These are phyloP conservation scores for Neurospora sp. DNA, from an alignment of 495 filamentous ascomycete genomes.

Conservation along the genomic window DNA sequence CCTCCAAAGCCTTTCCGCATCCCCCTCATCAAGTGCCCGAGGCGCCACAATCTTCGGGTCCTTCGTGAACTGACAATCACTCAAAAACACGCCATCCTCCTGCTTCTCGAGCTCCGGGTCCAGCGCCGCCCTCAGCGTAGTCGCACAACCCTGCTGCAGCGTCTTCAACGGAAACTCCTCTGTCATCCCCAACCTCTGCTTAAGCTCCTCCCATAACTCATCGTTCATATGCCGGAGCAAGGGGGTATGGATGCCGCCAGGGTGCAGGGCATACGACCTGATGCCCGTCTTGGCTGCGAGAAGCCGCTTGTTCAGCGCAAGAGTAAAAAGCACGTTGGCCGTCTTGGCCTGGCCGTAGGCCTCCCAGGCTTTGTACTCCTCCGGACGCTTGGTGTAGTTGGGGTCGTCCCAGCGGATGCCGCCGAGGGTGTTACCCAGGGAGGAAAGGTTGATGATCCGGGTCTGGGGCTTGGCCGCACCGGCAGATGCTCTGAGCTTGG, in stretches of 20 bases:
- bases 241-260: conserved; percentile 32
- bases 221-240: conserved; percentile 15
- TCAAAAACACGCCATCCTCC: conserved; percentile 30
- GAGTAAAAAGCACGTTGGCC: conserved; percentile 48
- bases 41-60: conserved; percentile 21
- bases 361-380: conserved; percentile 30
- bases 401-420: conserved; percentile 41
- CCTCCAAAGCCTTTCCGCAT: conserved; percentile 30
- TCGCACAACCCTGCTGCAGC: conserved; percentile 32
- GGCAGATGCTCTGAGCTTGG: conserved; percentile 29
- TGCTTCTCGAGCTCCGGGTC: conserved; percentile 22
- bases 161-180: conserved; percentile 13
- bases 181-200: conserved; percentile 17
- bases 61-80: conserved; percentile 22
- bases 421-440: conserved; percentile 29
- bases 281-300: conserved; percentile 13
- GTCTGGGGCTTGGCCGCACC: not conserved
- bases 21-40: conserved; percentile 37
- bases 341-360: conserved; percentile 49
- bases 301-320: conserved; percentile 37
- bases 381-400: conserved; percentile 30
- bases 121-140: conserved; percentile 32
- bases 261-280: conserved; percentile 31
- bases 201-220: conserved; percentile 11
- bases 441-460: conserved; percentile 29